Conservation (phyloP, 768 basidiomycete species). For the Lentinula boryana region DNA sequence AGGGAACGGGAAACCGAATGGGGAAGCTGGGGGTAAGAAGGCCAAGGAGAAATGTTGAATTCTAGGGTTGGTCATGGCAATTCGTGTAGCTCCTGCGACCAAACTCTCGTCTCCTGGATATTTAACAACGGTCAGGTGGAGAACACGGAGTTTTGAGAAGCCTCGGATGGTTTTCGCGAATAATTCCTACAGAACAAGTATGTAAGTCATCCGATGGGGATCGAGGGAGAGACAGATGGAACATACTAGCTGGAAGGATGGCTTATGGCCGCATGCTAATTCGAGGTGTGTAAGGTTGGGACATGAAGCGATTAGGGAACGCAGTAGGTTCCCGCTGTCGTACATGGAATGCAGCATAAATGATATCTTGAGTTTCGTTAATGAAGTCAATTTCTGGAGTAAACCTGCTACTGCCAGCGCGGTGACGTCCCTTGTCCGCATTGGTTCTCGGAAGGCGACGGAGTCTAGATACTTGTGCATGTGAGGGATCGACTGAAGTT, state of each 20-base stretch:
- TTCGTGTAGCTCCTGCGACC: slow-evolving; percentile 49
- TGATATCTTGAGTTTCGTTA: slow-evolving; percentile 55
- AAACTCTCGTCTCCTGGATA: slow-evolving; percentile 61
- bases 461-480: slow-evolving; percentile 44
- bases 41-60: slow-evolving; percentile 58
- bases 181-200: slow-evolving; percentile 35
- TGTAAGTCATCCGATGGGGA: background rate
- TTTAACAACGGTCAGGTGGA: slow-evolving; percentile 60
- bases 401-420: slow-evolving; percentile 54
- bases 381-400: slow-evolving; percentile 48
- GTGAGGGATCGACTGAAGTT: slow-evolving; percentile 56
- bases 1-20: slow-evolving; percentile 42
- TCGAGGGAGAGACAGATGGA: background rate
- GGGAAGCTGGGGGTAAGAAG: slow-evolving; percentile 52
- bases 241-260: slow-evolving; percentile 68
- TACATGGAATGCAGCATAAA: slow-evolving; percentile 71
- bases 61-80: slow-evolving; percentile 63
- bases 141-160: slow-evolving; percentile 57
- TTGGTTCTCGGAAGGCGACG: slow-evolving; percentile 55
- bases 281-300: slow-evolving; percentile 60
- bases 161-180: slow-evolving; percentile 59
- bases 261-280: slow-evolving; percentile 59
- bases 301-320: slow-evolving; percentile 60
- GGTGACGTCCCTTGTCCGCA: slow-evolving; percentile 63
- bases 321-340: slow-evolving; percentile 64